These are phyloP conservation scores for Carpinus viminea DNA, from an alignment of 306 rosid genomes.

Conservation along the genomic window DNA sequence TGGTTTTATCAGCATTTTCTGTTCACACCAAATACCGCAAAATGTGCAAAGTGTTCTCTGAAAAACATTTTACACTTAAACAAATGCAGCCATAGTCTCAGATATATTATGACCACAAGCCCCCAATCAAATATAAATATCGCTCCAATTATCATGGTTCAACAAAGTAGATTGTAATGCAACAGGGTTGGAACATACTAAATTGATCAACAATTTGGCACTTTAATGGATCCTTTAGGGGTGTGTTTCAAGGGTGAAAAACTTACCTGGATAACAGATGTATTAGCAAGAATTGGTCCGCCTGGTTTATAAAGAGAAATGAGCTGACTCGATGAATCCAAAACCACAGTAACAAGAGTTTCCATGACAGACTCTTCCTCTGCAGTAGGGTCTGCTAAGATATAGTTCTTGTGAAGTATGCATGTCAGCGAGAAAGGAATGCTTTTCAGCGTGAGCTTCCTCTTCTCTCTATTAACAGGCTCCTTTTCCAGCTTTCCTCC, in stretches of 20 bases:
- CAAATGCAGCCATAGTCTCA: background rate
- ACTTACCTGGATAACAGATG: conserved; percentile 77
- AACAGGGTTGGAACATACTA: background rate
- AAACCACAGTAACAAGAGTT: conserved; percentile 73
- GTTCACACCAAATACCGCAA: too few species aligned
- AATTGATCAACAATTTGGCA: background rate
- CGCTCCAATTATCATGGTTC: background rate
- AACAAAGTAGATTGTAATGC: background rate
- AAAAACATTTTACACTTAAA: too few species aligned
- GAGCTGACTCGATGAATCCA: conserved; percentile 72
- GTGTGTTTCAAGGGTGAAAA: conserved; percentile 11
- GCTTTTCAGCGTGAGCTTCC: conserved; percentile 63
- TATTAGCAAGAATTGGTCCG: conserved; percentile 70
- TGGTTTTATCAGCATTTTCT: too few species aligned
- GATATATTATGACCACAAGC: background rate
- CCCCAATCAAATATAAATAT: background rate
- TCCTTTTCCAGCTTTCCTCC: conserved; percentile 52
- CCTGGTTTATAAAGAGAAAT: conserved; percentile 91
- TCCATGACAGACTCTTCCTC: conserved; percentile 92
- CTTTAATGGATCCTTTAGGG: conserved; percentile 12
- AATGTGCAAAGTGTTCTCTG: too few species aligned
- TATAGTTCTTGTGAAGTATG: conserved; percentile 75
- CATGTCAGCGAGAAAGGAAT: conserved; percentile 82
- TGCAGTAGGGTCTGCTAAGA: conserved; percentile 83
- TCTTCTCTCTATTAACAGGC: conserved; percentile 67